phyloP scores from a whole-genome alignment of 1,284 basidiomycete species.

The Pyrrhoderma lamaoense region DNA sequence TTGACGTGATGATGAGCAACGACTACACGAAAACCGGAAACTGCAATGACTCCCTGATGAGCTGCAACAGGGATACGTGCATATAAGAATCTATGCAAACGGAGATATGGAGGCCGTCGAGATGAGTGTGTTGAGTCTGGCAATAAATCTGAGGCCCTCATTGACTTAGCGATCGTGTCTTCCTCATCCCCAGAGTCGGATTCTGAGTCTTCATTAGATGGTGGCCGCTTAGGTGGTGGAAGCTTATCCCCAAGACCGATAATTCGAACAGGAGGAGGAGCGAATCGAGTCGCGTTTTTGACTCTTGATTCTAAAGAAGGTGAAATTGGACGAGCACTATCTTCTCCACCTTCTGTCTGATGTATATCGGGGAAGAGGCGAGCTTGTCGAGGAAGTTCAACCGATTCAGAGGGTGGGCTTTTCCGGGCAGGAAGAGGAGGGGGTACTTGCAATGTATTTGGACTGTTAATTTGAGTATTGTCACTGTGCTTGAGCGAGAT shows the following conservation, averaged over 20 bases:
- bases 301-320: conserved; percentile 36
- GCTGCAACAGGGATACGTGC: conserved; percentile 50
- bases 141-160: conserved; percentile 48
- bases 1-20: conserved; percentile 56
- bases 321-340: conserved; percentile 15
- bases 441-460: conserved; percentile 18
- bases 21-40: conserved; percentile 61
- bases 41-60: conserved; percentile 47
- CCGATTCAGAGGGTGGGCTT: conserved; percentile 9
- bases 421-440: conserved; percentile 18
- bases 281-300: conserved; percentile 40
- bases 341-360: conserved; percentile 19
- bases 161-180: conserved; percentile 26
- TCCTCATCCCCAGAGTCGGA: conserved; percentile 41
- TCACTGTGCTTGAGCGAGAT: background rate
- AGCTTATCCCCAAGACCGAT: conserved; percentile 63
- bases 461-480: conserved; percentile 3
- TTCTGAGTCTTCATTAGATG: conserved; percentile 31
- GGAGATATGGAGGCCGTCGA: conserved; percentile 58
- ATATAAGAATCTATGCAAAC: conserved; percentile 38
- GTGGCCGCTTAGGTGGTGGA: conserved; percentile 48
- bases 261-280: conserved; percentile 64
- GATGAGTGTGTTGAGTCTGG: conserved; percentile 81
- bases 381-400: conserved; percentile 16
- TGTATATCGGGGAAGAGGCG: conserved; percentile 19